Evolutionary conservation across 345 rosid species (phyloP).

Genomic region (Salix purpurea): DNA sequence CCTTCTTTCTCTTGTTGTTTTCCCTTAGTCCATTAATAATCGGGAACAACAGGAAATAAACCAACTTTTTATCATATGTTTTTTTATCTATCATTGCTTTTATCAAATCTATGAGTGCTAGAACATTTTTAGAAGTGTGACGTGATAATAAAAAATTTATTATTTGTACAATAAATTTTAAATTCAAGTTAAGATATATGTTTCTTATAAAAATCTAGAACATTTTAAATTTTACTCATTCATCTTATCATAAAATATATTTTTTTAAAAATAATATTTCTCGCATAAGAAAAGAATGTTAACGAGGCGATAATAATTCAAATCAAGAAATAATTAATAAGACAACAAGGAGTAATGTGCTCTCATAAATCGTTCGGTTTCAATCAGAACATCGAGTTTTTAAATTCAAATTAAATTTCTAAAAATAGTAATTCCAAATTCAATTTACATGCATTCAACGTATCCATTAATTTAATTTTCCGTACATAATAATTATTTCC

Average conservation of each 20-base stretch:
- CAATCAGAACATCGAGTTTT: too few relatives aligned
- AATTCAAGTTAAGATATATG: fast-evolving
- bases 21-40: background rate
- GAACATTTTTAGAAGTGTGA: too few relatives aligned
- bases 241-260: fast-evolving
- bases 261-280: too few relatives aligned
- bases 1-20: background rate
- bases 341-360: background rate
- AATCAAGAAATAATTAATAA: background rate
- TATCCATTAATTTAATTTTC: background rate
- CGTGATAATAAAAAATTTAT: too few relatives aligned
- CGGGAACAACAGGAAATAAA: background rate
- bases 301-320: background rate
- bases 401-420: background rate
- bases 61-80: background rate
- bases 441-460: background rate
- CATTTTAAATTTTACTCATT: too few relatives aligned
- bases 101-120: background rate
- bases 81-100: background rate
- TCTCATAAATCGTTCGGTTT: background rate
- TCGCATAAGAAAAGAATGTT: background rate
- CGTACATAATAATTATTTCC: background rate
- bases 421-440: background rate
- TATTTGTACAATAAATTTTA: fast-evolving
- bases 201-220: fast-evolving